phyloP scores from a whole-genome alignment of 305 asterid species.

The Solanum hybrid region DNA sequence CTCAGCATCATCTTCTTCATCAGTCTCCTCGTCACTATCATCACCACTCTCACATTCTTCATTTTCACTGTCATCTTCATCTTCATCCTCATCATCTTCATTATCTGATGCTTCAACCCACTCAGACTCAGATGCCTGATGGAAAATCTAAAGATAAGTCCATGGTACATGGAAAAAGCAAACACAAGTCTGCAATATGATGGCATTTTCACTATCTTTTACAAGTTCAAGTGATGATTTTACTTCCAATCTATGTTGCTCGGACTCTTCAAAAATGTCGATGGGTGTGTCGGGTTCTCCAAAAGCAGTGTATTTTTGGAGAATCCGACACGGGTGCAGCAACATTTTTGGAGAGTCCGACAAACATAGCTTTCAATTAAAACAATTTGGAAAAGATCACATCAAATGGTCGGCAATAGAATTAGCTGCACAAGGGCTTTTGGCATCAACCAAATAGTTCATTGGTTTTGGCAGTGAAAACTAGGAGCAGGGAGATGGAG shows the following conservation, averaged over 20 bases:
- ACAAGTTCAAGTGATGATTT: not conserved
- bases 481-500: not conserved
- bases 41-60: slow-evolving; percentile 53
- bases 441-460: not conserved
- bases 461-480: not conserved
- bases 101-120: slow-evolving; percentile 85
- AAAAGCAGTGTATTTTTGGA: not conserved
- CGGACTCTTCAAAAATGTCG: not conserved
- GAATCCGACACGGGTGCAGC: not conserved
- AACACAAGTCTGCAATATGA: not conserved
- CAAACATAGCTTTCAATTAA: not conserved
- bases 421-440: not conserved
- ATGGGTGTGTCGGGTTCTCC: not conserved
- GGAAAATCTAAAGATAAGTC: slow-evolving; percentile 4
- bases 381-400: not conserved
- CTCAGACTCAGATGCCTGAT: slow-evolving; percentile 85
- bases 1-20: slow-evolving; percentile 60
- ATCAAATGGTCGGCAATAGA: not conserved
- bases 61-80: slow-evolving; percentile 38
- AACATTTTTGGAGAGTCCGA: not conserved
- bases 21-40: slow-evolving; percentile 52
- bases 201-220: not conserved
- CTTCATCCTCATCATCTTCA: slow-evolving; percentile 66
- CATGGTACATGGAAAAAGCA: not conserved
- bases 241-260: not conserved